Evolutionary conservation across 108 stramenopile genomes (phyloP), one percentile per base, ranked within the genome.

Genomic region (Cyclotella distinguenda): DNA sequence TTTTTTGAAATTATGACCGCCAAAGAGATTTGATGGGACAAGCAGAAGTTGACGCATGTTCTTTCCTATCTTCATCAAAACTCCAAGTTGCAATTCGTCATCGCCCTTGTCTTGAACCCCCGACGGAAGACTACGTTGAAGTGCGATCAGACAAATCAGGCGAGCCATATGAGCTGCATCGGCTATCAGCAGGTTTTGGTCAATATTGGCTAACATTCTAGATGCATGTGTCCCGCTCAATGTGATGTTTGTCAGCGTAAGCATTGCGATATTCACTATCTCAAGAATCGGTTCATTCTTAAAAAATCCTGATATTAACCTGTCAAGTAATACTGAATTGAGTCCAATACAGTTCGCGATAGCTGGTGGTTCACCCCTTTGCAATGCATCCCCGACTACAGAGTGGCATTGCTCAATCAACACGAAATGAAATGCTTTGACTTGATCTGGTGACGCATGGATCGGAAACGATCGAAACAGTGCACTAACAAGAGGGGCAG

Each of bases 381-480:
- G 83, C 51, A 88, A 45, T 1, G 82, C 86, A 61, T 92, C 89
- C 56, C 86, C 85, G 3, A 93, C 73, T 21, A 84, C 84, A 3
- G 77, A 63, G 13, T 62, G 60, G 44, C 87, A 86, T 19, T 85
- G 77, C 60, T 93, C 92, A 43, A 90, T 75, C 52, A 93, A 59
- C 0, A 90, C 82, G 25, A 93, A 46, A 36, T 93, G 89, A 53
- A 88, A 90, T 33, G 88, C 87, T 38, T 85, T 84, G 21, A 90
- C 92, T 73, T 93, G 87, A 19, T 89, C 84, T 8, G 86, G 76
- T 11, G 85, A 77, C 32, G 89, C 84, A 71, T 90, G 89, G 39
- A 90, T 85, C 26, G 92, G 92, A 65, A 88, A 90, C 4, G 87
- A 86, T 15, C 70, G 78, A 44, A 93, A 90, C 13, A 93, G 56